Base-by-base conservation (phyloP, 805 yeast genomes). In the Priceomyces melissophilus region DNA sequence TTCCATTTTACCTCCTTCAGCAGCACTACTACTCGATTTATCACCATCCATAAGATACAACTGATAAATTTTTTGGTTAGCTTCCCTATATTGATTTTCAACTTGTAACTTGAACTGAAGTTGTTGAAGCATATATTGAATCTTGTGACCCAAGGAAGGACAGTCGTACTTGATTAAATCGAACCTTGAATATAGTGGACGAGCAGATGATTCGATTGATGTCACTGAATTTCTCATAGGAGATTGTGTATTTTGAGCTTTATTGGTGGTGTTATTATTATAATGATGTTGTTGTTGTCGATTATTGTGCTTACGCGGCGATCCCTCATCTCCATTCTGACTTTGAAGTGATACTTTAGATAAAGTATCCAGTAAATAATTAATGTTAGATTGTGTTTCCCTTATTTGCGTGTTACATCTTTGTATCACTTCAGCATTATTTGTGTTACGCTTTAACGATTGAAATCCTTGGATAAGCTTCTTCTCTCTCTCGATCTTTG, bases 91-190 rank as follows among this genome's bases (percentile, higher is more conserved):
- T 63, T 93, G 96, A 52, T 87, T 81, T 61, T 93, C 99, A 30
- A 91, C 95, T 56, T 91, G 93, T 35, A 91, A 73, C 63, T 93
- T 93, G 62, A 91, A 89, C 58, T 90, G 96, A 44, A 93, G 73
- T 62, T 89, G 95, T 65, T 90, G 97, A 41, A 91, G 75, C 98
- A 93, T 90, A 53, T 87, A 82, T 63, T 88, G 96, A 55, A 93
- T 93, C 47, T 93, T 79, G 54, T 93, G 96, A 9, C 97, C 96
- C 50, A 93, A 69, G 0, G 95, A 87, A 0, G 97, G 96, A 52
- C 96, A 87, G 54, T 93, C 97, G 57, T 88, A 89, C 53, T 89
- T 89, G 58, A 88, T 75, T 42, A 93, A 71, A 60, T 93, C 99
- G 49, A 86, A 68, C 14, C 86, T 74, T 0, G 91, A 78, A 55